Percentiles rank a stretch among this genome's conserved stretches.
phyloP scores from a whole-genome alignment of 805 yeast species.

The Saccharomycopsis sp. region DNA sequence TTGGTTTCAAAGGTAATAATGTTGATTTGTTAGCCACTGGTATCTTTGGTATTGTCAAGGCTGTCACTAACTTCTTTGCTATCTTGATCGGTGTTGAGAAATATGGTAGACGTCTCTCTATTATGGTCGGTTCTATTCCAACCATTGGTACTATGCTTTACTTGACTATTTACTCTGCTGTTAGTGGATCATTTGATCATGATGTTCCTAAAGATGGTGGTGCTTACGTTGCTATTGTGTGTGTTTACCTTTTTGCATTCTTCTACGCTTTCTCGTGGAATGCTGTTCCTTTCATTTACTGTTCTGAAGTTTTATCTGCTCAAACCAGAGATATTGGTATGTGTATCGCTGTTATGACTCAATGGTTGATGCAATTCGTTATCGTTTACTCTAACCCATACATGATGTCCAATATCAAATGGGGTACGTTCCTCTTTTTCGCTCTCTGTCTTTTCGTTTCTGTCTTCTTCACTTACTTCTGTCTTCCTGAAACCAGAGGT shows the following conservation, averaged over 20 bases:
- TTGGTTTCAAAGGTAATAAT: constrained; percentile 41
- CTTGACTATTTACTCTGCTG: constrained; percentile 41
- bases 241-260: constrained; percentile 42
- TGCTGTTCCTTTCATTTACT: constrained; percentile 43
- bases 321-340: constrained; percentile 38
- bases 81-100: constrained; percentile 40
- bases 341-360: constrained; percentile 38
- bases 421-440: constrained; percentile 43
- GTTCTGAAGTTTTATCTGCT: constrained; percentile 41
- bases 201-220: constrained; percentile 28
- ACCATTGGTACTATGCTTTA: constrained; percentile 43
- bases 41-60: constrained; percentile 45
- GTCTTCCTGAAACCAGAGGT: constrained; percentile 30
- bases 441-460: constrained; percentile 26
- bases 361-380: constrained; percentile 47
- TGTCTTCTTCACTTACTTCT: constrained; percentile 45
- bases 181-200: constrained; percentile 32
- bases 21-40: constrained; percentile 47
- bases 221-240: constrained; percentile 38
- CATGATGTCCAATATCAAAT: constrained; percentile 38
- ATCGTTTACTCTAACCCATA: constrained; percentile 41
- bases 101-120: constrained; percentile 40
- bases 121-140: constrained; percentile 33
- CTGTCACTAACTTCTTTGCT: constrained; percentile 39
- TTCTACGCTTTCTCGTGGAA: constrained; percentile 40